Evolutionary conservation across 495 filamentous ascomycete species (phyloP), one percentile per base, ranked within the genome.

Genomic region (Talaromyces adpressus): DNA sequence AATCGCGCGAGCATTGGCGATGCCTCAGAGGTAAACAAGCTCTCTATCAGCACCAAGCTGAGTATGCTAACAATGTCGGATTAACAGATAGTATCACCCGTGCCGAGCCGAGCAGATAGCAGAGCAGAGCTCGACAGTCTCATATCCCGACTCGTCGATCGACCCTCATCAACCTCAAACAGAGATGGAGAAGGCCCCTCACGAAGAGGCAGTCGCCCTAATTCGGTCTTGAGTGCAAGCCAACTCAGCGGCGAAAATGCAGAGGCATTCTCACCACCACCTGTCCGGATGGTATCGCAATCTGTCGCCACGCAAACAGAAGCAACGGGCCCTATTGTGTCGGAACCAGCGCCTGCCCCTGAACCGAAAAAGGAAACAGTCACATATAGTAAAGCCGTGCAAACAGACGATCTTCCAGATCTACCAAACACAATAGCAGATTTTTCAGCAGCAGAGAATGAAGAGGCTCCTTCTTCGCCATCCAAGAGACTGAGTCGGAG

Each of bases 331-430:
- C 81, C 85, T 30, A 81, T 92, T 56, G 91, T 86, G 72, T 61
- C 72, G 11, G 93, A 96, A 73, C 86, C 84, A 71, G 85, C 85
- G 18, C 89, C 85, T 7, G 78, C 91, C 64, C 87, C 89, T 63
- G 87, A 89, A 63, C 84, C 87, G 14, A 84, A 87, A 61, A 87
- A 86, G 45, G 92, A 97, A 73, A 77, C 92, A 22, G 87, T 93
- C 69, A 92, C 90, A 32, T 97, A 98, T 82, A 97, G 89, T 80
- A 99, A 96, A 78, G 91, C 84, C 14, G 92, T 98, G 27, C 95
- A 98, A 71, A 96, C 94, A 18, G 83, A 81, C 47, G 81, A 80
- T 8, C 47, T 73, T 66, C 66, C 67, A 34, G 67, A 65, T 20
- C 64, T 65, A 9, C 53, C 41, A 16, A 41, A 69, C 16, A 71